These are phyloP conservation scores for Dimocarpus longan DNA, from an alignment of 345 rosid species.

Conservation along the genomic window DNA sequence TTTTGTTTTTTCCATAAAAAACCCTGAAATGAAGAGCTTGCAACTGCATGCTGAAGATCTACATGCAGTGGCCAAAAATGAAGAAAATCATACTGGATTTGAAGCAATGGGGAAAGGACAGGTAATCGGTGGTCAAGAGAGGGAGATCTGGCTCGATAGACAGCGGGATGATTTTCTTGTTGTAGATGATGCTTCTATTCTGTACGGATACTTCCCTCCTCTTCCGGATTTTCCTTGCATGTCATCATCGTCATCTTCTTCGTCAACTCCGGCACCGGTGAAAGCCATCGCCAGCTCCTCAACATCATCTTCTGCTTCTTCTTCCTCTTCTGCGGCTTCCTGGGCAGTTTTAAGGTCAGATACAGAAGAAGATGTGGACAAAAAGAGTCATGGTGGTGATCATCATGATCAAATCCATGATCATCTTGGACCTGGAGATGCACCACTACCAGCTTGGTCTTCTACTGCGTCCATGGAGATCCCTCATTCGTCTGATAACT, in stretches of 20 bases:
- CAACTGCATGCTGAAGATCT: conserved; percentile 37
- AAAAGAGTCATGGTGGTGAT: conserved; percentile 18
- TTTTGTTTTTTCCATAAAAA: neutral
- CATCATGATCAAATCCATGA: neutral
- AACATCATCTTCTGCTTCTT: conserved; percentile 57
- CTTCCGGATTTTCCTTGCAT: conserved; percentile 93
- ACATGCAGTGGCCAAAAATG: conserved; percentile 26
- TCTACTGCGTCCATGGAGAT: conserved; percentile 85
- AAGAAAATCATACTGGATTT: conserved; percentile 26
- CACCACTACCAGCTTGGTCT: conserved; percentile 47
- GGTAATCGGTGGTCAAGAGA: conserved; percentile 23
- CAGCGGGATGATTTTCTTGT: conserved; percentile 53
- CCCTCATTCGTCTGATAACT: conserved; percentile 36
- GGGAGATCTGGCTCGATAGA: conserved; percentile 60
- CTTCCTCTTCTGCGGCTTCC: conserved; percentile 69
- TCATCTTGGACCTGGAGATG: conserved; percentile 26
- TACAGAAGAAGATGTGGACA: conserved; percentile 48
- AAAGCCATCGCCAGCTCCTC: conserved; percentile 55
- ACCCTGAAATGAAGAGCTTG: conserved; percentile 28
- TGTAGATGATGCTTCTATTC: conserved; percentile 56
- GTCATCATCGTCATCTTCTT: conserved; percentile 93
- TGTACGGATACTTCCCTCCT: conserved; percentile 66
- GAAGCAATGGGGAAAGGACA: conserved; percentile 34
- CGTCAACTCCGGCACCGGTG: conserved; percentile 74
- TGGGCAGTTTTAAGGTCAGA: conserved; percentile 80